Evolutionary conservation across 257 asterid species (phyloP), one percentile per base, ranked within the genome.

Genomic region (Fraxinus anomala): DNA sequence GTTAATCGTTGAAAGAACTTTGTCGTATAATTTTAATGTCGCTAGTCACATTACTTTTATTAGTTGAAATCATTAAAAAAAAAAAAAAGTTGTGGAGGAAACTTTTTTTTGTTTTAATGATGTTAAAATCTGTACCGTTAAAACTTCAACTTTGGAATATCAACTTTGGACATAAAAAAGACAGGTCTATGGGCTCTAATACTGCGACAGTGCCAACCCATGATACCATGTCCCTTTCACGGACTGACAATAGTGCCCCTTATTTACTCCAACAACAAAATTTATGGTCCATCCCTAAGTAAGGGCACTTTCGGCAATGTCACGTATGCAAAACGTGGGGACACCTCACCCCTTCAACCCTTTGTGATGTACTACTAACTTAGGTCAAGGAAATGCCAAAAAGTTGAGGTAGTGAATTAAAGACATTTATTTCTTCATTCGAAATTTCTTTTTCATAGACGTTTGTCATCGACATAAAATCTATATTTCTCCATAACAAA

Each of bases 111-210:
- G 26, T 66, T 11, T 23, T 5, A 56, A 23, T 19, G 30, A 54
- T 21, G 30, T n/a, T 56, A 56, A 6, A 56, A 19, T 21, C 11
- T 56, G 66, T 56, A 21, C 66, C 66, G 66, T 56, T 56, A n/a
- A 76, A 76, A 7, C 19, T 42, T 9, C 70, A 68, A 85, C 47
- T 72, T 73, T 81, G 86, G 51, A 76, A 71, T 49, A 87, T 83
- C 91, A 85, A 90, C 88, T 87, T 90, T 85, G 83, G 88, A 85
- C 83, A 80, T 69, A 86, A 83, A 85, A 88, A 88, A 86, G 90
- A 85, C 91, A 84, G 79, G 80, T 81, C 92, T 36, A 83, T 86
- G 85, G 89, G 75, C 70, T 79, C 92, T 90, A 88, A 61, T 86
- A 59, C 88, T 67, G 85, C 77, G 81, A 79, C 85, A 85, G 84